Evolutionary conservation across 495 filamentous ascomycete genomes (phyloP), one percentile per base, ranked within the genome.

Genomic region (Neurospora hispaniola): DNA sequence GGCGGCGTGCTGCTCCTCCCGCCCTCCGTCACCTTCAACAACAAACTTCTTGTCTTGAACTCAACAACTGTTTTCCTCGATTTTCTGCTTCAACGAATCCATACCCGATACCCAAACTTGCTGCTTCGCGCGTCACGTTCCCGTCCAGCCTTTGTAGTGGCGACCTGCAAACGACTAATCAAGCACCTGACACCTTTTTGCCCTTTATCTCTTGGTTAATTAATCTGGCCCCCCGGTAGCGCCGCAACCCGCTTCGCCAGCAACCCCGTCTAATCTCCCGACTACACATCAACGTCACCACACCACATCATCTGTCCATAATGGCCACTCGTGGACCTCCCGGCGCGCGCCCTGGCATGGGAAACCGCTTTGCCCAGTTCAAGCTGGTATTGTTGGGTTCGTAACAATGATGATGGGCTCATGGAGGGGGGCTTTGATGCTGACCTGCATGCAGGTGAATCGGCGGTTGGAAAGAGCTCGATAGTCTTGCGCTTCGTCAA

Each of bases 381-480:
- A 99, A 99, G 87, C 90, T 99, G 78, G 96, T 99, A 73, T 86
- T 99, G 78, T 86, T 99, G 74, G 96, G 96, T 97, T 73, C 69
- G 41, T 69, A 14, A 46, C 39, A 66, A 69, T 48, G 39, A 46
- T 69, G 16, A 46, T 69, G 16, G 66, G 35, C 31, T 40, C 69
- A 27, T 20, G 27, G 59, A 9, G 42, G 41, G 38, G 59, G 46
- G 46, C 41, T 81, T 82, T 66, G 75, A 85, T 76, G 76, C 83
- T 85, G 76, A 88, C 78, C 23, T 40, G 70, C 54, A 23, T 72
- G 46, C 81, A 98, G 95, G 96, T 79, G 96, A 99, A 86, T 98
- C 96, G 74, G 96, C 96, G 59, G 96, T 99, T 31, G 96, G 96
- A 90, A 98, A 98, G 94, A 97, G 94, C 86, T 98, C 96, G 69